Evolutionary conservation across 169 alveolate genomes (phyloP), one percentile per base, ranked within the genome.

Genomic region (Cryptosporidium meleagridis): DNA sequence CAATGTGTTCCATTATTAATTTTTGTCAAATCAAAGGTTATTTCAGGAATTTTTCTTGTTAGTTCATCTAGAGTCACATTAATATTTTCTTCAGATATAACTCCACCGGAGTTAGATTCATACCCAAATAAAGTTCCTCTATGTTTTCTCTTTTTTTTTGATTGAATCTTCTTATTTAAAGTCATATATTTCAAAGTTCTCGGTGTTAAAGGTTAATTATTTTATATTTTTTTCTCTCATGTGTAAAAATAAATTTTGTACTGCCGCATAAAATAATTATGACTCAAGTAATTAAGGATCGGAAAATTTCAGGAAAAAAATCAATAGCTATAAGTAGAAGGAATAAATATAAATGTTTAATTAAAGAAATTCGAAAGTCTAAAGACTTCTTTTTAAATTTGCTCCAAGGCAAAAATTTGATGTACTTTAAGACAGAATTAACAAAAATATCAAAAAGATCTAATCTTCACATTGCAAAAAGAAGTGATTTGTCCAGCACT

Each of bases 371-470:
- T 44, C 21, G 16, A 44, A 31, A 65, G 7, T 65, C 72, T 33
- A 18, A 65, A 65, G 72, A 65, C 16, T 65, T 65, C 26, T 65
- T 65, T 29, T 29, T n/a, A 4, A 65, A 37, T 18, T 9, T 65
- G 23, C 5, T 65, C 10, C 26, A 5, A 1, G 48, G 9, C 23
- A 31, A 14, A 4, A 29, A 35, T 33, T 26, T 29, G 18, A 65
- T 16, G 3, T 33, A 14, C 26, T 55, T 55, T 26, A 65, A 65
- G 23, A 65, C 44, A 16, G 72, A 69, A 41, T 23, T 73, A 55
- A 10, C 21, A 33, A 29, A 53, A 33, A 73, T 73, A 52, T 73
- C 86, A 4, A 23, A 73, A 0, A n/a, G 31, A 12, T 73, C 70
- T 10, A 59, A 33, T 23, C 4, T 73, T 6, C 44, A 73, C 9